Base-by-base conservation (phyloP, 1,284 basidiomycete genomes). In the Xerocomus nothofagi region DNA sequence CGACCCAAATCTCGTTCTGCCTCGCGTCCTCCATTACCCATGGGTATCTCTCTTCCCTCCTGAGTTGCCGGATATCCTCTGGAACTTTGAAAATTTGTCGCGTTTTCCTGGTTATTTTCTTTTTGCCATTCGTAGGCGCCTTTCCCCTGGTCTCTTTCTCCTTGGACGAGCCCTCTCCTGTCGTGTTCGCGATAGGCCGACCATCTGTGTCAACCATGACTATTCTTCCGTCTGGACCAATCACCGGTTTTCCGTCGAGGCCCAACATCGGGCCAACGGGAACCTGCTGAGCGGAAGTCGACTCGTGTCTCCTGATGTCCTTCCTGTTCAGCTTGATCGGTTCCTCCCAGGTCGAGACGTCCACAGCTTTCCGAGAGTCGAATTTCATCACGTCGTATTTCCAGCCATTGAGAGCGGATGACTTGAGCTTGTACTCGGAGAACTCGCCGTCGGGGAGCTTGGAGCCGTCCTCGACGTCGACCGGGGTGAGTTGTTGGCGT, bases 281-380 rank as follows among this genome's bases (percentile, higher is more conserved):
- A 57, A 78, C 68, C 47, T 74, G 78, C 50, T 70, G 70, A 31
- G 61, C 67, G 5, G 59, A 56, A 26, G 62, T 56, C 15, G 67
- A 59, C 20, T 79, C 79, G 43, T 81, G 78, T 49, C 78, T 73
- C 56, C 81, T 73, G 51, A 84, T 68, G 59, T 93, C 88, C 70
- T 92, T 93, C 59, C 91, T 76, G 66, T 93, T 93, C 55, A 93
- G 74, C 71, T 88, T 91, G 62, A 93, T 82, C 7, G 91, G 91
- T 49, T 69, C 68, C 39, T 72, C 65, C 87, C 88, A 90, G 23
- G 69, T 66, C 46, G 73, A 74, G 51, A 88, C 75, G 59, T 90
- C 86, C 44, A 88, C 72, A 15, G 75, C 68, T 59, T 83, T 84
- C 51, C 85, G 78, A 40, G 84, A 81, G 65, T 88, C 86, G 64